phyloP scores from a whole-genome alignment of 2,329 filamentous ascomycete genomes.

The Fusarium euwallaceae region DNA sequence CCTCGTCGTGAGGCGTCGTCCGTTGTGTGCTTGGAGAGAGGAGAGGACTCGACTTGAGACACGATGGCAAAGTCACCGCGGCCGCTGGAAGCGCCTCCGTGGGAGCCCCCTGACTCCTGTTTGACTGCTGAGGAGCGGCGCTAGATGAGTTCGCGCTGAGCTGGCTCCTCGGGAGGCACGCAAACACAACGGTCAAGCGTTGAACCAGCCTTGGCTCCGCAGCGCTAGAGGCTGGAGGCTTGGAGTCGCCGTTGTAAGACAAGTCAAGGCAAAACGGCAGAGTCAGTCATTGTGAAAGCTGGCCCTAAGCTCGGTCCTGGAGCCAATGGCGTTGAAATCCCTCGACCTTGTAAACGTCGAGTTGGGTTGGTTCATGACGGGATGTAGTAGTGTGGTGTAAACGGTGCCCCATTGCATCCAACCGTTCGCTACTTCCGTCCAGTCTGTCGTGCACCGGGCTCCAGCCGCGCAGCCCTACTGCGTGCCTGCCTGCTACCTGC shows the following conservation, averaged over 20 bases:
- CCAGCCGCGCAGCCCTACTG: neutral
- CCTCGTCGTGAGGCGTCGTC: conserved; percentile 21
- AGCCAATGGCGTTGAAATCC: conserved; percentile 2
- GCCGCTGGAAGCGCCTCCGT: conserved; percentile 22
- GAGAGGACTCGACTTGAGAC: conserved; percentile 3
- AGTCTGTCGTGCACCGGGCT: neutral
- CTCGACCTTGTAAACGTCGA: conserved; percentile 7
- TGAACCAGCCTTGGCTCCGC: conserved; percentile 26
- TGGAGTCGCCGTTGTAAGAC: conserved; percentile 17
- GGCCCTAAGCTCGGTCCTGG: neutral
- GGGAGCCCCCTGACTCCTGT: conserved; percentile 10
- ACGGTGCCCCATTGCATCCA: conserved; percentile 11
- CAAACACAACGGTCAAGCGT: conserved; percentile 42
- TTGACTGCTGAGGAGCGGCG: conserved; percentile 13
- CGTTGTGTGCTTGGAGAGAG: conserved; percentile 14
- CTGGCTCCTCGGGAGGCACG: conserved; percentile 21
- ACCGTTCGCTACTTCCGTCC: conserved; percentile 14
- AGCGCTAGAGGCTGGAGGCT: conserved; percentile 17
- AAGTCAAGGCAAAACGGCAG: conserved; percentile 30
- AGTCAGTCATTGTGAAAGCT: conserved; percentile 12
- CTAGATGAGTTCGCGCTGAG: conserved; percentile 18
- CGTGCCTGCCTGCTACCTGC: neutral
- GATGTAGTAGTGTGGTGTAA: conserved; percentile 1
- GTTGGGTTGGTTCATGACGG: conserved; percentile 16
- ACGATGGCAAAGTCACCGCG: conserved; percentile 13